Percentiles rank a stretch among this genome's conserved stretches.
Conservation (phyloP, 1,284 basidiomycete species). For the Boletus smithii region DNA sequence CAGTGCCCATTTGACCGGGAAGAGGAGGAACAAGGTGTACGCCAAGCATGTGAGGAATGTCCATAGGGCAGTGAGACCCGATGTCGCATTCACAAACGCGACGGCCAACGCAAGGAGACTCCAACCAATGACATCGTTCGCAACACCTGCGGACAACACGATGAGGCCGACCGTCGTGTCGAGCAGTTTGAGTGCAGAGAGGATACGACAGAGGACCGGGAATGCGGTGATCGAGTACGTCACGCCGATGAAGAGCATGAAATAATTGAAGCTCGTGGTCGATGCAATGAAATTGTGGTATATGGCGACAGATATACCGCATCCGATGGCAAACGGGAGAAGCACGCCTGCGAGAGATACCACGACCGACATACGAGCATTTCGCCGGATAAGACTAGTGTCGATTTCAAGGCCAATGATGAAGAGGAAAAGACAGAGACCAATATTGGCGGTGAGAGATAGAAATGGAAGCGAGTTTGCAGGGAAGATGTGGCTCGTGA, state of each 20-base stretch:
- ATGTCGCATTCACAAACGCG: slow-evolving; percentile 82
- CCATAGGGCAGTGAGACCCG: slow-evolving; percentile 74
- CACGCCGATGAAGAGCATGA: slow-evolving; percentile 92
- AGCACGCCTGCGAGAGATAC: slow-evolving; percentile 67
- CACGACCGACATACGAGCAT: slow-evolving; percentile 43
- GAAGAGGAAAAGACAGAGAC: slow-evolving; percentile 90
- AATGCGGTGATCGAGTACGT: slow-evolving; percentile 93
- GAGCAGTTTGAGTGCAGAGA: slow-evolving; percentile 79
- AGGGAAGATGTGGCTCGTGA: slow-evolving; percentile 83
- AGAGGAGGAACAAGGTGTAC: slow-evolving; percentile 78
- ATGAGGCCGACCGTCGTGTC: slow-evolving; percentile 93
- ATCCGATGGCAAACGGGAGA: slow-evolving; percentile 83
- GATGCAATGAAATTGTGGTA: slow-evolving; percentile 78
- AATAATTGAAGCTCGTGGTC: slow-evolving; percentile 71
- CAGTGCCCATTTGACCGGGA: slow-evolving; percentile 63
- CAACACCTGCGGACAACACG: slow-evolving; percentile 90
- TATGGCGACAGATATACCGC: slow-evolving; percentile 75
- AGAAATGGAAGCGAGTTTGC: slow-evolving; percentile 70
- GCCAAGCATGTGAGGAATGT: slow-evolving; percentile 80
- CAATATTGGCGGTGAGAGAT: slow-evolving; percentile 88
- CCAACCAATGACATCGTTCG: slow-evolving; percentile 85
- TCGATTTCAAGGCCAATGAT: slow-evolving; percentile 93
- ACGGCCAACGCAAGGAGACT: slow-evolving; percentile 79
- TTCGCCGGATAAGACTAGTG: slow-evolving; percentile 55
- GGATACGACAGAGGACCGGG: slow-evolving; percentile 88